Conservation (phyloP, 352 stramenopile genomes). For the Pythium sukuiense region DNA sequence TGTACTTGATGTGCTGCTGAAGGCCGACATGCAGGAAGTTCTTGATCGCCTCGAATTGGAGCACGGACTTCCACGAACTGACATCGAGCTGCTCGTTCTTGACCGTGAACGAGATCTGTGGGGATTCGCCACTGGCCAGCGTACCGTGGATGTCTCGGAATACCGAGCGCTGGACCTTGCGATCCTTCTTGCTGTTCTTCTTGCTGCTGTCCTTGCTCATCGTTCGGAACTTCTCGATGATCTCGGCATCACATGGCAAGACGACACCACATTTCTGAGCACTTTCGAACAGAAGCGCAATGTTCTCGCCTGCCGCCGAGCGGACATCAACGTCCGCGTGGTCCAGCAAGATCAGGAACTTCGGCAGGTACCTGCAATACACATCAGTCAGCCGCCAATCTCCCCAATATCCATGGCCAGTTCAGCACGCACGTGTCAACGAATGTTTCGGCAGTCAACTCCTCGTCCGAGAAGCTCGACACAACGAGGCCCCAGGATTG, state of each 20-base stretch:
- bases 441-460: constrained; percentile 49
- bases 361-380: constrained; percentile 52
- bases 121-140: constrained; percentile 72
- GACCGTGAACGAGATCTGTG: constrained; percentile 72
- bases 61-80: constrained; percentile 74
- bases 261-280: constrained; percentile 45
- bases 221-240: constrained; percentile 63
- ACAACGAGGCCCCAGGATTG: constrained; percentile 75
- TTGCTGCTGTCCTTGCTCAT: constrained; percentile 91
- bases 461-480: constrained; percentile 57
- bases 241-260: constrained; percentile 61
- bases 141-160: constrained; percentile 86
- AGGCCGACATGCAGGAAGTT: constrained; percentile 67
- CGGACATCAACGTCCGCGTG: constrained; percentile 83
- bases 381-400: neutral
- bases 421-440: constrained; percentile 49
- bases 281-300: constrained; percentile 80
- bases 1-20: constrained; percentile 88
- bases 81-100: constrained; percentile 78
- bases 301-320: constrained; percentile 81
- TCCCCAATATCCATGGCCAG: neutral
- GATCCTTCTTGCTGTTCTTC: constrained; percentile 90
- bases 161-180: constrained; percentile 80
- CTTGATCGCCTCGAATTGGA: constrained; percentile 85
- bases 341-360: constrained; percentile 70